A percentile compares a stretch with the other conserved stretches of the same genome.
These are phyloP conservation scores for Cadophora sp. DNA, from an alignment of 2,329 filamentous ascomycete species.

Conservation along the genomic window DNA sequence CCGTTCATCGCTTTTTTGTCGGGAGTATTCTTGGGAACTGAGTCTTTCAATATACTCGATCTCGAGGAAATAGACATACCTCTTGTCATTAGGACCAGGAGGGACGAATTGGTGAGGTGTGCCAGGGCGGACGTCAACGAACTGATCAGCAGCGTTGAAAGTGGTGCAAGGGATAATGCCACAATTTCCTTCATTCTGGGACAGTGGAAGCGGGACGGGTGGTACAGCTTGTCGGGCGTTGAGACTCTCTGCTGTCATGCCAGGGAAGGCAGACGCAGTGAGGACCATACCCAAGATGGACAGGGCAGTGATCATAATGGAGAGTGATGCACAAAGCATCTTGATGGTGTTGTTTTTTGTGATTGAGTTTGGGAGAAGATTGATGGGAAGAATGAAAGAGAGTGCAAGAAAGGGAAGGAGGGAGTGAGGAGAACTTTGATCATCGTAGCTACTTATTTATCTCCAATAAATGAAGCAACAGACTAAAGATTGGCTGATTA, in stretches of 20 bases:
- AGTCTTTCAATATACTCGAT: background rate
- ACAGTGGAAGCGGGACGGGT: conserved; percentile 23
- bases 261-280: conserved; percentile 11
- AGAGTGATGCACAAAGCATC: background rate
- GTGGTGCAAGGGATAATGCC: conserved; percentile 22
- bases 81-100: conserved; percentile 21
- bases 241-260: conserved; percentile 7
- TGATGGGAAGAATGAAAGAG: background rate
- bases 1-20: background rate
- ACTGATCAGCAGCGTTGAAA: conserved; percentile 26
- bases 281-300: background rate
- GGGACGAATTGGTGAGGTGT: conserved; percentile 28
- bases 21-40: background rate
- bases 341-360: background rate
- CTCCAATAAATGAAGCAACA: background rate
- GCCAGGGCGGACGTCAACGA: conserved; percentile 29
- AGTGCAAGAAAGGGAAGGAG: background rate
- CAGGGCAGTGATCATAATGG: background rate
- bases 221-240: conserved; percentile 20
- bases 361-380: too few species aligned
- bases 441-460: background rate
- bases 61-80: background rate
- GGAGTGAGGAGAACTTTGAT: background rate
- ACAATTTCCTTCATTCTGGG: conserved; percentile 25
- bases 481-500: background rate